phyloP scores from a whole-genome alignment of 2,329 filamentous ascomycete genomes.

The Whalleya microplaca region DNA sequence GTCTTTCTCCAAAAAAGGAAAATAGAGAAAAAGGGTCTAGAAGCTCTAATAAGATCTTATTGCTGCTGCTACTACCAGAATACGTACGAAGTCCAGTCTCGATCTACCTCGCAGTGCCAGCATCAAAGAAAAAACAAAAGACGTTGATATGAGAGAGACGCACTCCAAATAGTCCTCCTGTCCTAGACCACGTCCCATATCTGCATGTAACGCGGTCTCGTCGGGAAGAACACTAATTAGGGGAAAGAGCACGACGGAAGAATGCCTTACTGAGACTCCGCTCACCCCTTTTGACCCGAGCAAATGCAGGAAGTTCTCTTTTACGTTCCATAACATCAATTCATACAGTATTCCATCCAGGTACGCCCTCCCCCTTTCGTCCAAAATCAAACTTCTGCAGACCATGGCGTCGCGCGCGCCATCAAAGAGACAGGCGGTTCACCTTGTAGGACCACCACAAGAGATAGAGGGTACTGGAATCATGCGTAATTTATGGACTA shows the following conservation, averaged over 20 bases:
- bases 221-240: constrained; percentile 33
- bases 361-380: constrained; percentile 41
- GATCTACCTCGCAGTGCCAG: constrained; percentile 28
- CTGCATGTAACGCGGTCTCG: constrained; percentile 15
- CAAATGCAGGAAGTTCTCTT: constrained; percentile 34
- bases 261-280: constrained; percentile 26
- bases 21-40: neutral
- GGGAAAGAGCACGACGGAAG: constrained; percentile 27
- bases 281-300: constrained; percentile 26
- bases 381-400: constrained; percentile 38
- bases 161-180: constrained; percentile 14
- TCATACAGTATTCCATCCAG: constrained; percentile 43
- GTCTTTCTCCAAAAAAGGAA: too few relatives aligned
- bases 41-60: constrained; percentile 7
- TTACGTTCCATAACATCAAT: constrained; percentile 40
- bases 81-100: constrained; percentile 31
- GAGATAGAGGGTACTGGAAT: constrained; percentile 34
- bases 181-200: constrained; percentile 8
- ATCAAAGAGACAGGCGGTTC: constrained; percentile 23
- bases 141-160: constrained; percentile 17
- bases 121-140: constrained; percentile 17
- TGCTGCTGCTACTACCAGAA: constrained; percentile 22
- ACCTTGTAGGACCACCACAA: constrained; percentile 33
- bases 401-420: constrained; percentile 27
- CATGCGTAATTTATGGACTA: constrained; percentile 52